Base-by-base conservation (phyloP, 2,329 filamentous ascomycete genomes). In the Epichloe elymi region DNA sequence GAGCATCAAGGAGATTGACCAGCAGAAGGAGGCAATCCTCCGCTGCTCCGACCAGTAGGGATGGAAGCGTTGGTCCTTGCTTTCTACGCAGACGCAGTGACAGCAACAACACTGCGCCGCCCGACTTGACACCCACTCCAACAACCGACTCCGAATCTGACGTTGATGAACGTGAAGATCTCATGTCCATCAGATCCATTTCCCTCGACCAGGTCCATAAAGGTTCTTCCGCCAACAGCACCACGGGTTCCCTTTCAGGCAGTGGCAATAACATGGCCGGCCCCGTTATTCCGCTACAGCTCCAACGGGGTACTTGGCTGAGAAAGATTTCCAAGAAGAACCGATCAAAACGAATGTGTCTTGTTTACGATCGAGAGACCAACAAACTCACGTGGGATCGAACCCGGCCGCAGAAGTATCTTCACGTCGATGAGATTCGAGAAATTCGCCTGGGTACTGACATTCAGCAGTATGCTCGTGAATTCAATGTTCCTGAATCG, bases 381-480 rank as follows among this genome's bases (percentile, higher is more conserved):
- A 90, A 86, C 54, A 93, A 89, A 66, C 86, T 98, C 23, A 85
- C 78, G 26, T 97, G 91, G 91, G 86, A 95, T 65, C 78, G 82
- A 45, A 80, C 77, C 8, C 82, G 87, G 37, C 83, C 86, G 1
- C 79, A 82, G 23, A 97, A 96, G 65, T 82, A 81, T 49, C 85
- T 98, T 56, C 94, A 95, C 65, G 87, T 98, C 55, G 93, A 98
- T 61, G 89, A 97, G 64, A 91, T 98, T 60, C 85, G 87, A 61
- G 89, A 95, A 62, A 89, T 97, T 46, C 83, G 90, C 55, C 81
- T 83, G 36, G 89, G 88, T 17, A 78, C 79, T 12, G 88, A 97
- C 63, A 88, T 91, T 17, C 82, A 86, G 52, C 91, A 95, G 63
- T 95, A 95, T 64, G 85, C 88, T 41, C 82, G 91, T 60, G 90